These are phyloP conservation scores for Candida sp. DNA, from an alignment of 1,139 yeast genomes.

Conservation along the genomic window DNA sequence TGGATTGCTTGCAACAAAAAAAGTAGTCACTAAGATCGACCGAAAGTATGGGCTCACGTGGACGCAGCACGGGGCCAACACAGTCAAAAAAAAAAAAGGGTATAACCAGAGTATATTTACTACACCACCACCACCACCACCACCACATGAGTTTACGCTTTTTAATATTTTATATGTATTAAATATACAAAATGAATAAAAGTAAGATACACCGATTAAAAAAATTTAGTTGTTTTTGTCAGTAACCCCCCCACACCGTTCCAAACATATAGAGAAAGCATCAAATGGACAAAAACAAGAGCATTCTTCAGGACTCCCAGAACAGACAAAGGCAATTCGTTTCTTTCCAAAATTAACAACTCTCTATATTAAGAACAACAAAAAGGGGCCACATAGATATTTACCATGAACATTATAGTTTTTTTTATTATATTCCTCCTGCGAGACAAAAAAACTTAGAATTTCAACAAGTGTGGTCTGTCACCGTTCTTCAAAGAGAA, in stretches of 20 bases:
- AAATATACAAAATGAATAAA: conserved; percentile 36
- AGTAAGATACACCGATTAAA: conserved; percentile 21
- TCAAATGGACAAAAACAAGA: no score
- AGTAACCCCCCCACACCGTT: neutral
- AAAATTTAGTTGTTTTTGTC: conserved; percentile 8
- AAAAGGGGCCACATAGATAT: conserved; percentile 1
- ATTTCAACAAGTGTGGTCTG: conserved; percentile 98
- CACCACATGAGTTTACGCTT: neutral
- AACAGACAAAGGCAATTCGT: no score
- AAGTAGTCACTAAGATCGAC: neutral
- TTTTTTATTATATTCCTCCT: neutral
- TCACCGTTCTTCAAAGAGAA: conserved; percentile 99
- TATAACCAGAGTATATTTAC: no score
- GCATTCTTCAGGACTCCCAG: no score
- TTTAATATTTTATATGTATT: conserved; percentile 28
- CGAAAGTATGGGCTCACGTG: neutral
- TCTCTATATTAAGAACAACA: neutral
- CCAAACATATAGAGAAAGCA: no score
- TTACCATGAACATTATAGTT: conserved; percentile 5
- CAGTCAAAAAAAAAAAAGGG: no score
- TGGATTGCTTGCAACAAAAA: neutral
- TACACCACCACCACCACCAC: no score
- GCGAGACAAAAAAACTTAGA: conserved; percentile 50
- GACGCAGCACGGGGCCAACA: neutral
- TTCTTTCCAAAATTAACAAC: neutral